Evolutionary conservation across 495 filamentous ascomycete genomes (phyloP).

Genomic region (Aspergillus ellipticus): DNA sequence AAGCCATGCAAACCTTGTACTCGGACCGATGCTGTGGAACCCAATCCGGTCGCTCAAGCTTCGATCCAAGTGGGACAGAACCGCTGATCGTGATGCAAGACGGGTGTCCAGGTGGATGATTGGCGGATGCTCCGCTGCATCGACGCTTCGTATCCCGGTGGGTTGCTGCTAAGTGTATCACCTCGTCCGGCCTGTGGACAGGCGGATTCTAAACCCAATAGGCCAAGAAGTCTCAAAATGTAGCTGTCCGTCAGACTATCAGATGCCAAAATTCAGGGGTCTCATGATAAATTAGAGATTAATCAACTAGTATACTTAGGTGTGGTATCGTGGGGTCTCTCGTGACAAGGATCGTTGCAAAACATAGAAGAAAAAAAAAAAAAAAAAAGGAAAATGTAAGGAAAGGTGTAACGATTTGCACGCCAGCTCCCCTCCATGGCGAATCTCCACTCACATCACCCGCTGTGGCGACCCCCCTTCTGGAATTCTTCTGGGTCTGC

Average conservation of each 20-base stretch:
- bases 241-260: not conserved
- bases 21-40: not conserved
- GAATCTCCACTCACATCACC: not conserved
- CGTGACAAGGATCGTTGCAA: not conserved
- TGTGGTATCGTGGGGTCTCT: not conserved
- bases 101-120: not conserved
- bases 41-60: not conserved
- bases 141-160: not conserved
- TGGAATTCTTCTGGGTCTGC: conserved; percentile 19
- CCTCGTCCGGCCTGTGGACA: not conserved
- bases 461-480: conserved; percentile 5
- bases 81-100: not conserved
- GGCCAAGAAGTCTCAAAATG: not conserved
- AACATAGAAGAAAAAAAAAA: not conserved
- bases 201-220: not conserved
- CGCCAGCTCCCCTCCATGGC: not conserved
- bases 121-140: not conserved
- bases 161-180: not conserved
- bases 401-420: not conserved
- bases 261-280: not conserved
- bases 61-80: not conserved
- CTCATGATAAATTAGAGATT: not conserved
- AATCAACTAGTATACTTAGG: not conserved
- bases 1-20: not conserved
- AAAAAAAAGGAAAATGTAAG: not conserved